A percentile compares a stretch with the other conserved stretches of the same genome.
phyloP scores from a whole-genome alignment of 2,329 filamentous ascomycete genomes.

The Colletotrichum truncatum region DNA sequence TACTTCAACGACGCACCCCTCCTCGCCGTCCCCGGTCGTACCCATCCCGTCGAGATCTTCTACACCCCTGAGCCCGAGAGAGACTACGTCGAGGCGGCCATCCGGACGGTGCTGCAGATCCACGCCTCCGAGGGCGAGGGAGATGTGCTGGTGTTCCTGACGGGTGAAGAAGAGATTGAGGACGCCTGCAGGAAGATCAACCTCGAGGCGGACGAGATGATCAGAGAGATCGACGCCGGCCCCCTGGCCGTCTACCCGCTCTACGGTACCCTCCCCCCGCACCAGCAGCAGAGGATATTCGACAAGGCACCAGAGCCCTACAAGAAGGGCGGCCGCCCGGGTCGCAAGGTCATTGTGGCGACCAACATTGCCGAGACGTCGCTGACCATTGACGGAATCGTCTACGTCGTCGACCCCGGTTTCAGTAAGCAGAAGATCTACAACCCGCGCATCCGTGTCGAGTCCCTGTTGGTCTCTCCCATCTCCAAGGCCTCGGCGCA shows the following conservation, averaged over 20 bases:
- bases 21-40: slow-evolving; percentile 92
- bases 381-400: slow-evolving; percentile 97
- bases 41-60: slow-evolving; percentile 96
- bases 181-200: slow-evolving; percentile 93
- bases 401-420: slow-evolving; percentile 98
- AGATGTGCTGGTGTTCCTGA: slow-evolving; percentile 93
- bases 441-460: slow-evolving; percentile 94
- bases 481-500: slow-evolving; percentile 98
- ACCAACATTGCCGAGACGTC: slow-evolving; percentile 99
- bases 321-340: slow-evolving; percentile 80
- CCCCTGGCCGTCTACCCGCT: slow-evolving; percentile 91
- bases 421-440: slow-evolving; percentile 99
- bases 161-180: slow-evolving; percentile 98
- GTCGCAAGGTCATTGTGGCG: slow-evolving; percentile 92
- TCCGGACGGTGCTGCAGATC: slow-evolving; percentile 95
- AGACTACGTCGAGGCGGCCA: slow-evolving; percentile 95
- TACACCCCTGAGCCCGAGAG: slow-evolving; percentile 96
- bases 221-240: slow-evolving; percentile 89
- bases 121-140: slow-evolving; percentile 93
- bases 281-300: slow-evolving; percentile 95
- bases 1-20: slow-evolving; percentile 97
- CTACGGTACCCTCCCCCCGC: slow-evolving; percentile 91
- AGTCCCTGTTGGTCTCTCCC: slow-evolving; percentile 95
- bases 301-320: slow-evolving; percentile 82
- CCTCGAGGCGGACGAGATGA: slow-evolving; percentile 91